Evolutionary conservation across 441 rosid genomes (phyloP).

Genomic region (Theobroma grandiflorum): DNA sequence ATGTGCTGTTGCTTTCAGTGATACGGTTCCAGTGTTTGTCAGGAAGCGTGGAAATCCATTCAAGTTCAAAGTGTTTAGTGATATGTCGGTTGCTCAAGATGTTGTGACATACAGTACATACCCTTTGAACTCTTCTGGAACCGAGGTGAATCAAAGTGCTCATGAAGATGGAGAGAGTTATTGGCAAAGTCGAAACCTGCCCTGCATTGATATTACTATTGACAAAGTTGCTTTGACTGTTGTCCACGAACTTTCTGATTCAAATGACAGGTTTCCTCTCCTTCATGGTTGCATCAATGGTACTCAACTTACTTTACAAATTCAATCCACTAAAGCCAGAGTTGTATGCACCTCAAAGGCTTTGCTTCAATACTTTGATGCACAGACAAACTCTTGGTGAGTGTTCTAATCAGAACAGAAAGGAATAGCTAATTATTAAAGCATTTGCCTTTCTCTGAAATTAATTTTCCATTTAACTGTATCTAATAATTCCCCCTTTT

Average conservation of each 20-base stretch:
- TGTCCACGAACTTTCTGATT: conserved; percentile 78
- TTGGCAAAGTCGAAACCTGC: conserved; percentile 52
- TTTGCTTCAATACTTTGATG: conserved; percentile 70
- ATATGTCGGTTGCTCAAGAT: conserved; percentile 41
- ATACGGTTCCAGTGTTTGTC: conserved; percentile 88
- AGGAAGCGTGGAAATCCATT: conserved; percentile 93
- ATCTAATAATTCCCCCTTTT: conserved; percentile 30
- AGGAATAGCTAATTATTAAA: conserved; percentile 17
- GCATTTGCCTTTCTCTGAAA: conserved; percentile 29
- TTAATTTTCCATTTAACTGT: conserved; percentile 19
- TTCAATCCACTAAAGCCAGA: conserved; percentile 73
- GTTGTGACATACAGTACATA: conserved; percentile 34
- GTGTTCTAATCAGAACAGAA: conserved; percentile 32
- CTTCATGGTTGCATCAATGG: conserved; percentile 65
- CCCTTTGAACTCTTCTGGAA: conserved; percentile 41
- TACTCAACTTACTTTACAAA: conserved; percentile 61
- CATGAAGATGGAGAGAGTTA: conserved; percentile 47
- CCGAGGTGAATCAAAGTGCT: conserved; percentile 35
- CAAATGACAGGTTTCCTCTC: conserved; percentile 77
- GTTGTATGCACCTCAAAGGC: conserved; percentile 61
- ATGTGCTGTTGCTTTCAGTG: conserved; percentile 78
- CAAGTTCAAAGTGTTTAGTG: conserved; percentile 81
- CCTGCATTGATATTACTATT: conserved; percentile 60
- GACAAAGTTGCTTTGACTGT: conserved; percentile 70
- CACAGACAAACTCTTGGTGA: conserved; percentile 82